Evolutionary conservation across 2,329 filamentous ascomycete species (phyloP).

Genomic region (Penicillium sp.): DNA sequence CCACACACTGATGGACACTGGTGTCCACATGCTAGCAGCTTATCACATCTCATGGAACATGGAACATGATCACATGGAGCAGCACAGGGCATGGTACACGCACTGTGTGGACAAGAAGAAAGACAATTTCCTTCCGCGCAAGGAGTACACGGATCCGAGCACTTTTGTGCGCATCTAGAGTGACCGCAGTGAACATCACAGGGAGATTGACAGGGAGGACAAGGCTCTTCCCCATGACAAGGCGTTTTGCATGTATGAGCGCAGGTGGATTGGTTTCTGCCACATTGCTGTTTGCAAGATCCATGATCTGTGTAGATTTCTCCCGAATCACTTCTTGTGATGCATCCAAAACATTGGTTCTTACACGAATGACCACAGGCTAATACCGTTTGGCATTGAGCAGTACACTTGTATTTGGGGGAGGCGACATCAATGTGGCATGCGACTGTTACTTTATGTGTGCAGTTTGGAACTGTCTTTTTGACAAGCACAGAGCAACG

Average conservation of each 20-base stretch:
- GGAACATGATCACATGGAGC: conserved; percentile 65
- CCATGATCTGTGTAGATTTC: conserved; percentile 42
- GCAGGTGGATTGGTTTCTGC: conserved; percentile 52
- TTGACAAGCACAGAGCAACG: conserved; percentile 47
- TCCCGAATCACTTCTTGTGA: conserved; percentile 27
- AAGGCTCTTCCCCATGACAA: conserved; percentile 49
- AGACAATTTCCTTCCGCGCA: conserved; percentile 55
- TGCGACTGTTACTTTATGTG: conserved; percentile 48
- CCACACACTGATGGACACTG: conserved; percentile 64
- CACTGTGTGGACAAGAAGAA: conserved; percentile 53
- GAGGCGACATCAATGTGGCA: conserved; percentile 48
- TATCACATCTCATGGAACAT: conserved; percentile 57
- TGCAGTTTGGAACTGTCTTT: conserved; percentile 52
- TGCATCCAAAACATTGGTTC: conserved; percentile 50
- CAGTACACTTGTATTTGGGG: conserved; percentile 45
- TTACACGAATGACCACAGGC: conserved; percentile 59
- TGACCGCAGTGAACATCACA: conserved; percentile 59
- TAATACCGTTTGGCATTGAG: conserved; percentile 44
- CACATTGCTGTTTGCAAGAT: conserved; percentile 42
- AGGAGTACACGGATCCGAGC: conserved; percentile 58
- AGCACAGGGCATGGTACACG: conserved; percentile 56
- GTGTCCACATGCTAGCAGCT: conserved; percentile 56
- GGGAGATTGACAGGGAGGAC: conserved; percentile 26
- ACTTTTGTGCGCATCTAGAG: conserved; percentile 53
- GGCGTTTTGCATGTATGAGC: conserved; percentile 48